phyloP scores from a whole-genome alignment of 176 grass and related monocot species.

The Stipa capillata region DNA sequence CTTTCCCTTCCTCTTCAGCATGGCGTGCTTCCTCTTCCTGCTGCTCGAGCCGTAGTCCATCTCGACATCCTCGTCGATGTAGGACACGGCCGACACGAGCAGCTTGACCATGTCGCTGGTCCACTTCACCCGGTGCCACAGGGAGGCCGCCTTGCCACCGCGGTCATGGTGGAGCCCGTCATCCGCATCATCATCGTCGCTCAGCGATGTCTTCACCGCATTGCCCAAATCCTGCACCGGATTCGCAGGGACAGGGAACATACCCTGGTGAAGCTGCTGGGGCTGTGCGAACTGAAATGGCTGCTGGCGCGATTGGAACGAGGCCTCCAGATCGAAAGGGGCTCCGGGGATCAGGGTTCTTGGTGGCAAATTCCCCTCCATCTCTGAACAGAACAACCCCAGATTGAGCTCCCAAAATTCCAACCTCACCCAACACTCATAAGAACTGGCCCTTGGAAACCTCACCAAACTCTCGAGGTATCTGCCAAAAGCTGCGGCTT shows the following conservation, averaged over 20 bases:
- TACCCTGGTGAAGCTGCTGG: slow-evolving; percentile 5
- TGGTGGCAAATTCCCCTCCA: slow-evolving; percentile 41
- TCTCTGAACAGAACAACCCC: background rate
- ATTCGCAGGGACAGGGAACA: slow-evolving; percentile 5
- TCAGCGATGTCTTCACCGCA: slow-evolving; percentile 26
- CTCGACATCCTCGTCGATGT: slow-evolving; percentile 51
- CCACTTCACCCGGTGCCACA: slow-evolving; percentile 75
- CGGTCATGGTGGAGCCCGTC: slow-evolving; percentile 21
- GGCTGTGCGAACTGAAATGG: slow-evolving; percentile 11
- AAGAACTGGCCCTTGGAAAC: background rate
- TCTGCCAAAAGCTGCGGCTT: background rate
- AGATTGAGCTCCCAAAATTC: background rate
- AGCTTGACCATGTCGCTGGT: slow-evolving; percentile 63
- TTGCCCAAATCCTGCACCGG: slow-evolving; percentile 15
- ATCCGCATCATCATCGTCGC: slow-evolving; percentile 33
- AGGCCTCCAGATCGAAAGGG: slow-evolving; percentile 14
- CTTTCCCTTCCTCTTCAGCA: slow-evolving; percentile 68
- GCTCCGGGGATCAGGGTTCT: slow-evolving; percentile 18
- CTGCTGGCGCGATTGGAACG: slow-evolving; percentile 10
- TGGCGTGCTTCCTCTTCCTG: slow-evolving; percentile 33
- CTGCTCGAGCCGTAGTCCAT: background rate
- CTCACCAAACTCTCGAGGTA: background rate
- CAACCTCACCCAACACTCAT: background rate
- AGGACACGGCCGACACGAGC: slow-evolving; percentile 54
- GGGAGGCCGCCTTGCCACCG: background rate